Evolutionary conservation across 1,139 yeast genomes (phyloP), one percentile per base, ranked within the genome.

Genomic region (Yamadazyma sp.): DNA sequence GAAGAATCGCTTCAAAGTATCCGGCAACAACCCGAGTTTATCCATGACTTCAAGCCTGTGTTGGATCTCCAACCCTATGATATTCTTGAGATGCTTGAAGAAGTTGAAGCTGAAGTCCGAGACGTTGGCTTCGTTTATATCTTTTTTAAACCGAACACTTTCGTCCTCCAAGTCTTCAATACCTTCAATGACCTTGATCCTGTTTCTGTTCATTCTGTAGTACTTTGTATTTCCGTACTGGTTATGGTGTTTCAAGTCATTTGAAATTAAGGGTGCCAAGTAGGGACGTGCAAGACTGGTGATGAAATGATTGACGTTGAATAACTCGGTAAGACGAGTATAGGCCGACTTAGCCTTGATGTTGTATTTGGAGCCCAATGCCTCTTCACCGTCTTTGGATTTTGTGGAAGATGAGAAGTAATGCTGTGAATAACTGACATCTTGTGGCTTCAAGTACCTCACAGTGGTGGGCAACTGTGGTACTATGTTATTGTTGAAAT

Each of bases 281-380:
- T 92, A 91, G 0, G 98, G 97, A 44, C 97, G 75, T 10, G 98
- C 96, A 50, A 91, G 71, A 25, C 96, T 86, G 0, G 89, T 88
- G 18, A 92, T 74, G 55, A 88, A 91, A 59, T 89, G 94, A 61
- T 92, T 92, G 17, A 92, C 98, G 55, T 92, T 92, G 66, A 91
- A 92, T 43, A 91, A 72, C 58, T 92, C 98, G 0, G 97, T 86
- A 36, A 92, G 73, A 43, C 96, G 69, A 0, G 95, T 86, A 58
- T 91, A 92, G 0, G 96, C 95, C 5, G 87, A 80, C 39, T 62
- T 64, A 12, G 64, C 64, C 40, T 59, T 58, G 15, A 56, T 47
- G 40, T 59, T 59, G 37, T 49, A 53, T 26, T 48, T 51, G 35
- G 50, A 42, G 17, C 48, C 45, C 2, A 48, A 44, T 18, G 34